A percentile compares a stretch with the other conserved stretches of the same genome.
phyloP scores from a whole-genome alignment of 371 early-diverging fungal genomes.

The Mortierella sp. region DNA sequence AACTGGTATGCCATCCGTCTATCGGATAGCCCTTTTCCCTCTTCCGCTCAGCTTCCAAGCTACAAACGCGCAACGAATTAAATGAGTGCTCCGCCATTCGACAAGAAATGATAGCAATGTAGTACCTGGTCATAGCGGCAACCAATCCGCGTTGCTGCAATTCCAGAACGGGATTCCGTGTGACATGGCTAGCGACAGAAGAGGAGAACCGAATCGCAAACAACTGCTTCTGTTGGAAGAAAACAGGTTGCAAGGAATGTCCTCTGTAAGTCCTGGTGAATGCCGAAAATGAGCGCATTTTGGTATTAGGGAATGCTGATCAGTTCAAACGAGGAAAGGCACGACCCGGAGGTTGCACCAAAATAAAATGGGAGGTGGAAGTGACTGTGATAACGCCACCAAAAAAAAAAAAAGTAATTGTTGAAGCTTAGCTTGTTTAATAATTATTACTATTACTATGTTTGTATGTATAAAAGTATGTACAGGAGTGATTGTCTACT shows the following conservation, averaged over 20 bases:
- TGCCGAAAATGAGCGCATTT: constrained; percentile 26
- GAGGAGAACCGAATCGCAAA: constrained; percentile 25
- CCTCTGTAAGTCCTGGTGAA: constrained; percentile 13
- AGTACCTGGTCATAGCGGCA: constrained; percentile 50
- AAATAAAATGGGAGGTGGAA: neutral
- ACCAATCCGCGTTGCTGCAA: constrained; percentile 53
- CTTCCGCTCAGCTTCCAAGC: too few species aligned
- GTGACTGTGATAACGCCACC: neutral
- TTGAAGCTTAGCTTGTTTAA: too few species aligned
- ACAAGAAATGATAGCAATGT: neutral
- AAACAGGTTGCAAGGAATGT: neutral
- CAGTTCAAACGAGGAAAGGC: constrained; percentile 33
- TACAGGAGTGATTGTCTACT: neutral
- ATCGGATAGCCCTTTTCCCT: neutral
- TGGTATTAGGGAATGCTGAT: neutral
- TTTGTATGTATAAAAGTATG: too few species aligned
- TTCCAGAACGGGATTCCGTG: constrained; percentile 46
- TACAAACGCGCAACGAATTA: too few species aligned
- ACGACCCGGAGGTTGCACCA: neutral
- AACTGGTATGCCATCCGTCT: neutral
- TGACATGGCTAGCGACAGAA: constrained; percentile 15
- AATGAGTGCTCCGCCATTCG: neutral
- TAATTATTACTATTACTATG: too few species aligned
- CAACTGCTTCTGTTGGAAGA: neutral
- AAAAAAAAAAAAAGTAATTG: neutral